These are phyloP conservation scores for Alternaria longipes DNA, from an alignment of 2,329 filamentous ascomycete species.

Conservation along the genomic window DNA sequence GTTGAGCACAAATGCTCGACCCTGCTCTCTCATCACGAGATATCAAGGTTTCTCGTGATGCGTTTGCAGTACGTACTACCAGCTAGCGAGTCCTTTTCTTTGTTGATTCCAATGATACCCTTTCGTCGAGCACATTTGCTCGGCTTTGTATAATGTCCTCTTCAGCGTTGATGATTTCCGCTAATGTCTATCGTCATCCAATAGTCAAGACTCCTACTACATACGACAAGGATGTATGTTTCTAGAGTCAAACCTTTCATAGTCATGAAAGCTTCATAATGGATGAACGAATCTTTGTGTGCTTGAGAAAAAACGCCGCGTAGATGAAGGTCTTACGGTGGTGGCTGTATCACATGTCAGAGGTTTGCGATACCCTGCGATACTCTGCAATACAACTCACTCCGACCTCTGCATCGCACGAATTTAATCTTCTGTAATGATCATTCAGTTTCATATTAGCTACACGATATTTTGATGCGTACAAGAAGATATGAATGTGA, in stretches of 20 bases:
- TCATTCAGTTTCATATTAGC: not conserved
- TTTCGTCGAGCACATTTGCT: not conserved
- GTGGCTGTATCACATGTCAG: not conserved
- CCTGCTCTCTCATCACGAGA: not conserved
- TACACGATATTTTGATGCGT: not conserved
- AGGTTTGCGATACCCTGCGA: not conserved
- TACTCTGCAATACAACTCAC: not conserved
- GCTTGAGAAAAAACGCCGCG: not conserved
- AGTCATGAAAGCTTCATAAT: not conserved
- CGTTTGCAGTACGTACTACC: too few species aligned
- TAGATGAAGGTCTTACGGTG: not conserved
- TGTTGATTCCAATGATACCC: not conserved
- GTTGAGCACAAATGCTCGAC: not conserved
- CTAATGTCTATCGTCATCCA: too few species aligned
- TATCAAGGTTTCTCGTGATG: too few species aligned
- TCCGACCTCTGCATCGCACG: not conserved
- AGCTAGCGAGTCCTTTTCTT: not conserved
- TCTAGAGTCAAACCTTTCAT: not conserved
- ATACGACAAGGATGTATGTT: too few species aligned
- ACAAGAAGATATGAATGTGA: not conserved
- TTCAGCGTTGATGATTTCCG: not conserved
- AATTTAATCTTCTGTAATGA: not conserved
- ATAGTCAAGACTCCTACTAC: not conserved
- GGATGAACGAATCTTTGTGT: not conserved
- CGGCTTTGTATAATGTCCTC: not conserved